These are phyloP conservation scores for Diphasiastrum complanatum DNA, from an alignment of 83 land plant species.

Conservation along the genomic window DNA sequence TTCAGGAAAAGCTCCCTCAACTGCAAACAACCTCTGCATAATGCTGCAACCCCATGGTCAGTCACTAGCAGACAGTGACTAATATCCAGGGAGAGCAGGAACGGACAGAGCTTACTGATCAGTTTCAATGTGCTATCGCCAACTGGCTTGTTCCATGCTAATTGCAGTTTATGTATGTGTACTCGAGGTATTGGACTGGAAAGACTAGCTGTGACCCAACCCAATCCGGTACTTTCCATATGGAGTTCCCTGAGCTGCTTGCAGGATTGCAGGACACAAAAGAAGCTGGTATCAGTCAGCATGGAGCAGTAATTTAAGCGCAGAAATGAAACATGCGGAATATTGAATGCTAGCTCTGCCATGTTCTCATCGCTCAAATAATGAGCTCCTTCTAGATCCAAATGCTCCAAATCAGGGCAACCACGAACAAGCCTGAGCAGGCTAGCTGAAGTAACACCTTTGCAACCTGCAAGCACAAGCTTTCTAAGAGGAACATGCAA, in stretches of 20 bases:
- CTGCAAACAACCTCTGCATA: constrained; percentile 20
- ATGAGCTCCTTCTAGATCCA: constrained; percentile 27
- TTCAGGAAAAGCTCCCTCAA: constrained; percentile 25
- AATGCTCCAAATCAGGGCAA: constrained; percentile 11
- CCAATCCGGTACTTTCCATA: constrained; percentile 35
- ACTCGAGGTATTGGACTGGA: neutral
- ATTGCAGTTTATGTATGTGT: constrained; percentile 18
- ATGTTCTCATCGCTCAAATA: constrained; percentile 24
- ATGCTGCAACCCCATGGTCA: constrained; percentile 19
- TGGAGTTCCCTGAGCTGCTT: constrained; percentile 18
- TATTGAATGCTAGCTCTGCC: constrained; percentile 11
- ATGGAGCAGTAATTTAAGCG: constrained; percentile 29
- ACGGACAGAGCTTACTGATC: constrained; percentile 23
- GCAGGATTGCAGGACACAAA: constrained; percentile 16
- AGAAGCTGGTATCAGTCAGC: constrained; percentile 29
- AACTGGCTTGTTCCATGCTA: constrained; percentile 25
- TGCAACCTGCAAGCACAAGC: constrained; percentile 26
- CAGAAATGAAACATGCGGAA: constrained; percentile 18
- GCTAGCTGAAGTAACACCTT: constrained; percentile 17
- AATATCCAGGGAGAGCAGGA: constrained; percentile 21
- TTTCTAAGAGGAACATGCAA: constrained; percentile 15
- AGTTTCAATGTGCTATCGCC: constrained; percentile 12
- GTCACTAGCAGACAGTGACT: constrained; percentile 26
- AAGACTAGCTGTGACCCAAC: constrained; percentile 6
- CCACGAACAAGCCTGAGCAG: constrained; percentile 15